Evolutionary conservation across 345 rosid genomes (phyloP), one percentile per base, ranked within the genome.

Genomic region (Aurinia saxatilis): DNA sequence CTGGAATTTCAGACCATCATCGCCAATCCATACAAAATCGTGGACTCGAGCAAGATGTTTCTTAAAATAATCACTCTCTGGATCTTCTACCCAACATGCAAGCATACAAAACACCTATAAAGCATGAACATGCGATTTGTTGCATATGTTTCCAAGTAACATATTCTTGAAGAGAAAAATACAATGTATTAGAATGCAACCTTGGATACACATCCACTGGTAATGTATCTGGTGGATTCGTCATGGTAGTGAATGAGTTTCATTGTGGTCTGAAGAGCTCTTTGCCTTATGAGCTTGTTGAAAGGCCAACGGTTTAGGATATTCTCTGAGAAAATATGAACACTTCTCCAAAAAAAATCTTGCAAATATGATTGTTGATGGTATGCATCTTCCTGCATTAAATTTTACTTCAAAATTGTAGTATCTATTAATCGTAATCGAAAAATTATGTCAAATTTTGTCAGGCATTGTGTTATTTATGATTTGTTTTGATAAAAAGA

Each of bases 61-160:
- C 64, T 68, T 75, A 57, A 73, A 75, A 35, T 54, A 35, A 31
- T 61, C 65, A 3, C 78, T 59, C 1, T 78, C 39, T 8, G 85
- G 83, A 50, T 83, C 80, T 66, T 83, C 84, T 1, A 78, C 80
- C 85, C 85, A 83, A 27, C 83, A 83, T 4, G 80, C 72, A 50
- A 83, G 76, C 77, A 79, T 71, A 37, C 7, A 5, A 47, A 65
- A 79, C 77, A 66, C 57, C 80, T 80, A 64, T n/a, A 21, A 21
- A 21, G n/a, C n/a, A n/a, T n/a, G n/a, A n/a, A n/a, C n/a, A n/a
- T n/a, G n/a, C n/a, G n/a, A n/a, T n/a, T n/a, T n/a, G n/a, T n/a
- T n/a, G n/a, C n/a, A n/a, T n/a, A n/a, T n/a, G n/a, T n/a, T n/a
- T n/a, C n/a, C n/a, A n/a, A 21, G 25, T 21, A 21, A 2, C 2